phyloP scores from a whole-genome alignment of 768 basidiomycete genomes.

The Tricholoma bakamatsutake region DNA sequence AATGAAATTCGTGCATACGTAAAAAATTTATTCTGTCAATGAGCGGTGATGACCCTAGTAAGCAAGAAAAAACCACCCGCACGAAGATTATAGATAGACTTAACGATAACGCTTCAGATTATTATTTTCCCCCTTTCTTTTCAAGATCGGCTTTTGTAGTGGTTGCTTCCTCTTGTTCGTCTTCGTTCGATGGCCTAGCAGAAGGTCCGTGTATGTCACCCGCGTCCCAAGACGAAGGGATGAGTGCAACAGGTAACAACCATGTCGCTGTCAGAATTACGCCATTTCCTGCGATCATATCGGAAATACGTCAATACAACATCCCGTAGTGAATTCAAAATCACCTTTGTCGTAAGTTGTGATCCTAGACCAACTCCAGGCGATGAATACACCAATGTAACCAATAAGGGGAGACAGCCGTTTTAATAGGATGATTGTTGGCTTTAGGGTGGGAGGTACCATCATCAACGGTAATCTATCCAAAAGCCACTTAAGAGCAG shows the following conservation, averaged over 20 bases:
- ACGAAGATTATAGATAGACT: background rate
- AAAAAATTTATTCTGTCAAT: too few species aligned
- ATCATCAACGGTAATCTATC: conserved; percentile 54
- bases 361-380: conserved; percentile 74
- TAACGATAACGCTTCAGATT: background rate
- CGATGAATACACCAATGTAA: conserved; percentile 71
- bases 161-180: background rate
- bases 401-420: conserved; percentile 58
- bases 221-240: conserved; percentile 73
- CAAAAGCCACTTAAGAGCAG: conserved; percentile 68
- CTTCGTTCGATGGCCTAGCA: background rate
- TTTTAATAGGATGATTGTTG: conserved; percentile 54
- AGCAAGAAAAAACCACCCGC: background rate
- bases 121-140: background rate
- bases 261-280: conserved; percentile 82
- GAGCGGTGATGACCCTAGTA: background rate
- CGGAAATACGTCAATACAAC: background rate
- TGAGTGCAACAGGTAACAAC: conserved; percentile 69
- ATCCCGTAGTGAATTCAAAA: conserved; percentile 4
- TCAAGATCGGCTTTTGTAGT: background rate
- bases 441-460: conserved; percentile 55
- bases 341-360: conserved; percentile 62
- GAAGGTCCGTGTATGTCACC: conserved; percentile 32
- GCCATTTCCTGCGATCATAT: conserved; percentile 49
- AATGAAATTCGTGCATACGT: too few species aligned